Evolutionary conservation across 2,329 filamentous ascomycete genomes (phyloP), one percentile per base, ranked within the genome.

Genomic region (Cladorrhinum sp.): DNA sequence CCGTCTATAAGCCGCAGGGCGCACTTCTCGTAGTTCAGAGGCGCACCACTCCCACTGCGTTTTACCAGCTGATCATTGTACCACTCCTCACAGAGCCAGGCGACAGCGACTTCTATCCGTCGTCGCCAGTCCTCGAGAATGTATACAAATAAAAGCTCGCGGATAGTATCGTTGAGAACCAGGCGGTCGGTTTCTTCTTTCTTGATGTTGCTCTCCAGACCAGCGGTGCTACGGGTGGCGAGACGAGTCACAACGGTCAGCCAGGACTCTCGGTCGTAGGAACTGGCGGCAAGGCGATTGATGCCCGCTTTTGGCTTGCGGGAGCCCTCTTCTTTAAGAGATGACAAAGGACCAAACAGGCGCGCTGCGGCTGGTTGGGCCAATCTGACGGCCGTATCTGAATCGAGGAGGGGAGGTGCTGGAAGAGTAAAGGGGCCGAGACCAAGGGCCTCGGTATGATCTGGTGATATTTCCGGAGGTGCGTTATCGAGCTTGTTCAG

Each of bases 11-110:
- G 81, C 62, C 87, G 88, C 63, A 93, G 75, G 2, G 87, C 86
- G 83, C 90, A 96, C 70, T 86, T 86, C 62, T 92, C 86, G 74
- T 96, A 97, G 73, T 95, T 85, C 33, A 82, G 71, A 2, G 83
- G 80, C 7, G 82, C 80, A 46, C 81, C 78, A 10, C 73, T 72
- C 53, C 71, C 74, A 33, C 73, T 79, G 60, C 65, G 73, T 53
- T 71, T 77, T 63, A 73, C 76, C 65, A 78, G 76, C 73, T 75
- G 86, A 73, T 98, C 94, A 69, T 93, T 96, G 75, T 96, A 98
- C 94, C 95, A 99, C 76, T 99, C 95, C 74, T 99, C 95, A 68
- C 89, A 96, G 16, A 99, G 82, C 95, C 95, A 99, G 7, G 89
- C 88, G 56, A 98, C 92, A 1, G 92, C 94, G 21, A 95, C 85